Base-by-base conservation (phyloP, 1,284 basidiomycete genomes). In the Tilletia walkeri region DNA sequence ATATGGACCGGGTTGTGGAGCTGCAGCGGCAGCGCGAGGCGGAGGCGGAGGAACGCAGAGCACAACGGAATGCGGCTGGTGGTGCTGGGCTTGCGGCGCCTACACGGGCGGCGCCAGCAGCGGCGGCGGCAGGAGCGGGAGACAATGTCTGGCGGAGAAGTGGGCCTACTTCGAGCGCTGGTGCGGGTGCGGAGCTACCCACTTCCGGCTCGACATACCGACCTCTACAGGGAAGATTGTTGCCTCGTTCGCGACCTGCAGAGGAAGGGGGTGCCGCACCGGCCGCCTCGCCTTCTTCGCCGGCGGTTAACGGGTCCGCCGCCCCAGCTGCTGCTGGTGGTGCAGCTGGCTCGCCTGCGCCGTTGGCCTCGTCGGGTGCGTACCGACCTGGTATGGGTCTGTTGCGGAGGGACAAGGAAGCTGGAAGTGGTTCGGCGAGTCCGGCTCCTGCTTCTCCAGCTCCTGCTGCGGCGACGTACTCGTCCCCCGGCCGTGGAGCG, bases 1-100 rank as follows among this genome's bases (percentile, higher is more conserved):
- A 78, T 70, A 72, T 83, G 50, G 75, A 79, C 50, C 75, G 74
- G 65, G 72, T 72, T 54, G 76, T 73, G 10, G 79, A 80, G 24
- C 75, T 70, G 69, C 81, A 81, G 67, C 74, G 80, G 48, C 73
- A 77, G 65, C 73, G 76, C 36, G 78, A 83, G 70, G 74, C 73
- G 56, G 79, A 80, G 70, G 69, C 74, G 20, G 74, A 77, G 65
- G 70, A 73, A 61, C 70, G 70, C 38, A 54, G 45, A 24, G 9
- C 9, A 16, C 65, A 34, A 48, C 41, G 41, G n/a, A 18, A 10
- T 9, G 47, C 41, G 20, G 65, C 65, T 12, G 45, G 4, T 9
- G 63, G 12, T 65, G 63, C 38, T 4, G 36, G 63, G 7, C 38
- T 16, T 14, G 38, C 63, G 5, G 24, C 65, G 14, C 16, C 59